Conservation (phyloP, 176 grass and related monocot genomes). For the Elymus sibiricus region DNA sequence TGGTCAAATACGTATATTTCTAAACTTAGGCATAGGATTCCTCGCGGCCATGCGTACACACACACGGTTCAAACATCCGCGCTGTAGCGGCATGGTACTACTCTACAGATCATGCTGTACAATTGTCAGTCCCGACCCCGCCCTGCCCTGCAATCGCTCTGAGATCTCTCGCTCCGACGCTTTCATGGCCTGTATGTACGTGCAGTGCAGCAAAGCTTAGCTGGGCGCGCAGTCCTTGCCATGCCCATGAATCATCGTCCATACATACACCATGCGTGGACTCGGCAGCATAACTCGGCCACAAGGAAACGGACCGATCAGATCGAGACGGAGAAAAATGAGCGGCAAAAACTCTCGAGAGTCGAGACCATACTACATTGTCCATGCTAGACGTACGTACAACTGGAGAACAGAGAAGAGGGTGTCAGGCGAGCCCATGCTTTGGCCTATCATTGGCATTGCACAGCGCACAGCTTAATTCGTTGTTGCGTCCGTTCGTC, state of each 20-base stretch:
- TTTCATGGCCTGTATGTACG: not conserved
- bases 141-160: not conserved
- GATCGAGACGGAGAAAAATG: not conserved
- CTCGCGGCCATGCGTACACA: not conserved
- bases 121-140: not conserved
- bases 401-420: not conserved
- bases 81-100: not conserved
- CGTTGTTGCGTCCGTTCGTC: slow-evolving; percentile 13
- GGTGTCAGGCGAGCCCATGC: slow-evolving; percentile 21
- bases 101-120: not conserved
- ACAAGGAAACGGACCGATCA: not conserved
- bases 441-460: slow-evolving; percentile 18
- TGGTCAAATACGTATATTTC: not conserved
- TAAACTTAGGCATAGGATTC: not conserved
- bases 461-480: not conserved
- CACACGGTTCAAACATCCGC: too few relatives aligned
- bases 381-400: not conserved
- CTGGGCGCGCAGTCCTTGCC: slow-evolving; percentile 4
- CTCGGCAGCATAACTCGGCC: not conserved
- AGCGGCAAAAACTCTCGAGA: not conserved
- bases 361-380: not conserved
- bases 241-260: slow-evolving; percentile 26
- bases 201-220: slow-evolving; percentile 13
- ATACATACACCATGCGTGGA: slow-evolving; percentile 2
- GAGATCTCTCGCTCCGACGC: slow-evolving; percentile 35